Percentiles rank a stretch among this genome's conserved stretches.
These are phyloP conservation scores for Ramularia collo-cygni DNA, from an alignment of 2,329 filamentous ascomycete genomes.

Conservation along the genomic window DNA sequence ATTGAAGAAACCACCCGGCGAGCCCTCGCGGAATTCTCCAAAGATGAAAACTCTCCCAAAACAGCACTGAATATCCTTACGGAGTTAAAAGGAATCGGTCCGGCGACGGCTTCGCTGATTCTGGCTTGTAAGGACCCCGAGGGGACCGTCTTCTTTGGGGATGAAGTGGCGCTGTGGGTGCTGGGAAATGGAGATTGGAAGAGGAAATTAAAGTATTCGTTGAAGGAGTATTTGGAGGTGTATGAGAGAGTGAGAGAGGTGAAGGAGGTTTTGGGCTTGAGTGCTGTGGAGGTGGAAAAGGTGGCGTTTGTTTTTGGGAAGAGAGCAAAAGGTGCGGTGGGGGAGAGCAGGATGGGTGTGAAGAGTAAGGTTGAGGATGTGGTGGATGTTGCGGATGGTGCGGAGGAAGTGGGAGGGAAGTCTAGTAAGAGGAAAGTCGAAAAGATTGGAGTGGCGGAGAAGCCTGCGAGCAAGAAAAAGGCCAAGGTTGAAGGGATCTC, in stretches of 20 bases:
- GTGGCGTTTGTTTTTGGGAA: slow-evolving; percentile 17
- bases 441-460: too few relatives aligned
- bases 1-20: slow-evolving; percentile 46
- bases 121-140: slow-evolving; percentile 57
- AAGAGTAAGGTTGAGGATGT: neutral
- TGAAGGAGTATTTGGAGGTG: slow-evolving; percentile 60
- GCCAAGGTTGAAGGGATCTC: too few relatives aligned
- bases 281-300: slow-evolving; percentile 14
- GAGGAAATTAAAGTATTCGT: slow-evolving; percentile 59
- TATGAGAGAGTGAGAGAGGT: slow-evolving; percentile 31
- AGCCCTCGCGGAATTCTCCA: slow-evolving; percentile 40
- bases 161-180: slow-evolving; percentile 71
- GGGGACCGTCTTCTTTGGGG: slow-evolving; percentile 66
- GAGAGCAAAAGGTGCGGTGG: neutral
- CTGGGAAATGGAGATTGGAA: slow-evolving; percentile 38
- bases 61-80: slow-evolving; percentile 49
- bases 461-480: too few relatives aligned
- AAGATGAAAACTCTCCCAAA: slow-evolving; percentile 12
- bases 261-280: slow-evolving; percentile 36
- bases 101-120: slow-evolving; percentile 70
- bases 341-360: neutral
- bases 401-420: neutral
- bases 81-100: slow-evolving; percentile 66
- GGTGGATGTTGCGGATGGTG: neutral
- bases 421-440: too few relatives aligned